Percentiles rank a stretch among this genome's conserved stretches.
These are phyloP conservation scores for Lasiodiplodia hormozganensis DNA, from an alignment of 2,329 filamentous ascomycete genomes.

Conservation along the genomic window DNA sequence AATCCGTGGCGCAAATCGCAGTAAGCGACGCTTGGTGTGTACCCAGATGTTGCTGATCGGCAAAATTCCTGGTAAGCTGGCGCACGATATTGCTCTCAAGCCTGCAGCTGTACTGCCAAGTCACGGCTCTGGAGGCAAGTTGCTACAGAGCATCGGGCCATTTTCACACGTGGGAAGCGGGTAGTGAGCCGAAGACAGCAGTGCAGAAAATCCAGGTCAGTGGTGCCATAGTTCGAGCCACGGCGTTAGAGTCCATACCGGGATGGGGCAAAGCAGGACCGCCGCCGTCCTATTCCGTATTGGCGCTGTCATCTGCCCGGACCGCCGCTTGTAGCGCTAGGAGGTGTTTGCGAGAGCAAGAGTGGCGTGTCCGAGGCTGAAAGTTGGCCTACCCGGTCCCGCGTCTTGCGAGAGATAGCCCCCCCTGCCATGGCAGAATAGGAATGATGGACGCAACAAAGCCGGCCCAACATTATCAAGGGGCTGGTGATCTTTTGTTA, in stretches of 20 bases:
- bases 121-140: not conserved
- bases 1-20: not conserved
- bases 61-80: not conserved
- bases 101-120: not conserved
- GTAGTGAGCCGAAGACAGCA: not conserved
- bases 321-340: not conserved
- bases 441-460: not conserved
- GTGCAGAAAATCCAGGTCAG: not conserved
- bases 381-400: not conserved
- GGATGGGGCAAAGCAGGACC: not conserved
- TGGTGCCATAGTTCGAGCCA: not conserved
- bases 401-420: not conserved
- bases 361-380: conserved; percentile 4
- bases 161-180: conserved; percentile 4
- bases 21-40: not conserved
- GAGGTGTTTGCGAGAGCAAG: not conserved
- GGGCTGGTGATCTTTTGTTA: not conserved
- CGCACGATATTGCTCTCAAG: not conserved
- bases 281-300: conserved; percentile 3
- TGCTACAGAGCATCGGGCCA: not conserved
- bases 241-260: conserved; percentile 10
- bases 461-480: not conserved
- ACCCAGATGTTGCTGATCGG: not conserved
- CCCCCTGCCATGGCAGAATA: not conserved
- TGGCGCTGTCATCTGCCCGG: conserved; percentile 5